Percentiles rank a stretch among this genome's conserved stretches.
Evolutionary conservation across 345 rosid species (phyloP).

Genomic region (Dovyalis caffra): DNA sequence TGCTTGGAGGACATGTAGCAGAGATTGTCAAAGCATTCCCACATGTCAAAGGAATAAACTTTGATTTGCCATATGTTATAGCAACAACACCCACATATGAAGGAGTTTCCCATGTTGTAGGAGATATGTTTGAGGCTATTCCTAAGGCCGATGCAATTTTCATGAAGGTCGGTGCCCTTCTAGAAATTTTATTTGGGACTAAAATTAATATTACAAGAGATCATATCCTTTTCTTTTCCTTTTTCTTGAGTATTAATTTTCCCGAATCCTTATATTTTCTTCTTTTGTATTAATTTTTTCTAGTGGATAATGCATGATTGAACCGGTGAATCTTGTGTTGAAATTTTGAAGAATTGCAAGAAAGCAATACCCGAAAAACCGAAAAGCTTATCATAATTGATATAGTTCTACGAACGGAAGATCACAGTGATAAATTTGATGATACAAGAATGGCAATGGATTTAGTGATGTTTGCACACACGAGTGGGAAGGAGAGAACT

Average conservation of each 20-base stretch:
- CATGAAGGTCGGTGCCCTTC: constrained; percentile 23
- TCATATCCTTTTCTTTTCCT: too few species aligned
- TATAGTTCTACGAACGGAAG: constrained; percentile 21
- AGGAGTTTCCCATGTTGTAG: constrained; percentile 33
- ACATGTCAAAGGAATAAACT: constrained; percentile 33
- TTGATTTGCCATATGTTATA: constrained; percentile 42
- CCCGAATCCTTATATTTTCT: too few species aligned
- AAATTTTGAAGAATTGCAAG: neutral
- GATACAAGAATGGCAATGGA: constrained; percentile 27
- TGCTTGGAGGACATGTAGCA: constrained; percentile 11
- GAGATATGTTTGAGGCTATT: constrained; percentile 36
- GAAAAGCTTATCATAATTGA: constrained; percentile 34
- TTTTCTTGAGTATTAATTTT: too few species aligned
- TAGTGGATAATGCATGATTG: neutral
- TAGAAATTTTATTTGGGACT: too few species aligned
- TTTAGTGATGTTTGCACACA: constrained; percentile 30
- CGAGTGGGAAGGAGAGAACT: constrained; percentile 35
- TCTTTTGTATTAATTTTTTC: neutral
- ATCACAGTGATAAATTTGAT: neutral
- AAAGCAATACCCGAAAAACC: constrained; percentile 19
- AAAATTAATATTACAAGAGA: too few species aligned
- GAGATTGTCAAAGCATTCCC: constrained; percentile 34
- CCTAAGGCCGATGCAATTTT: constrained; percentile 33
- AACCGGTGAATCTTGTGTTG: neutral
- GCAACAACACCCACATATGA: constrained; percentile 26